Base-by-base conservation (phyloP, 208 protist genomes). In the Leishmania mexicana region DNA sequence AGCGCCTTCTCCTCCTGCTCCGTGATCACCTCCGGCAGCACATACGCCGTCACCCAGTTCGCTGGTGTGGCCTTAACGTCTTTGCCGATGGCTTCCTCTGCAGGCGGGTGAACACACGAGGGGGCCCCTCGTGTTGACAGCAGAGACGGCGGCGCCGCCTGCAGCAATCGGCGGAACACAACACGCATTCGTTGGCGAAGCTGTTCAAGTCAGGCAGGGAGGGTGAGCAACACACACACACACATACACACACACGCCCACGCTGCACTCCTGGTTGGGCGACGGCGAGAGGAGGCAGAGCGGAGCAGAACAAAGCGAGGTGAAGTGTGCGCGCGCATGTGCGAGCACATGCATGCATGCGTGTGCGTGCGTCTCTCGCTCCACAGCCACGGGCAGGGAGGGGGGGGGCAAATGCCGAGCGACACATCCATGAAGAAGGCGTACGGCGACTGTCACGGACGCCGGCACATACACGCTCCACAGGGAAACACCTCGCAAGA, bases 31-130 rank as follows among this genome's bases (percentile, higher is more conserved):
- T 97, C 90, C 0, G 94, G 92, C 51, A 90, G 64, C 28, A 97
- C 92, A 83, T 96, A 97, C 21, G 91, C 92, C 54, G 90, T 90
- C 75, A 97, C 88, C 76, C 83, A 96, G 77, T 94, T 83, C 72
- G 67, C 75, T 17, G 94, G 92, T 19, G 90, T 94, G 28, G 87
- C 84, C 77, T 90, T 94, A 28, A 92, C 85, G 4, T 90, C 80
- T 40, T 94, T 90, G 17, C 92, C 94, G 47, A 97, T 89, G n/a
- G 89, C 92, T 58, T 95, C 90, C 45, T 85, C 81, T 5, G 83
- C 81, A 42, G 89, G 84, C 10, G 93, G 88, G 42, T 96, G 92
- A n/a, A 83, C 79, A 86, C 94, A 94, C 2, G 89, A 92, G 42
- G 93, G 93, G 21, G 93, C 93, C 54, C 79, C 70, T n/a, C 90